Conservation (phyloP, 345 rosid genomes). For the Odontarrhena argentea region DNA sequence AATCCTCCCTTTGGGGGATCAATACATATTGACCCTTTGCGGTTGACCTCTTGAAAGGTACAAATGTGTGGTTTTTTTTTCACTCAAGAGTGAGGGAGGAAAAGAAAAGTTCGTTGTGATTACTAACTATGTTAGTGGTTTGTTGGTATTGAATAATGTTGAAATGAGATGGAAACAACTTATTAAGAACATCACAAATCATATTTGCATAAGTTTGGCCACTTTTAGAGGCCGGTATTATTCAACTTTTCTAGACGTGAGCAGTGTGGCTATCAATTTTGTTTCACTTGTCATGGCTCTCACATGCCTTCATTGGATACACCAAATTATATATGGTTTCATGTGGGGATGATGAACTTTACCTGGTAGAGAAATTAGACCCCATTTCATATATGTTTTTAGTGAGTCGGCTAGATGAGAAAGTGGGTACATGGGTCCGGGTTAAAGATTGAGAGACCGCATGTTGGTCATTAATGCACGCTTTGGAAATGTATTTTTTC, state of each 20-base stretch:
- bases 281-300: too few species aligned
- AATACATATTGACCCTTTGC: slow-evolving; percentile 6
- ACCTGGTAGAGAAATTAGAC: not conserved
- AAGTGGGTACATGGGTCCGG: not conserved
- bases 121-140: not conserved
- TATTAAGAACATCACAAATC: too few species aligned
- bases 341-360: not conserved
- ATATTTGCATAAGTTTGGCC: too few species aligned
- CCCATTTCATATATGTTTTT: not conserved
- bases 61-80: slow-evolving; percentile 1
- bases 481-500: not conserved
- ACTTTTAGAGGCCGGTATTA: too few species aligned
- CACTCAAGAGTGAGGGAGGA: not conserved
- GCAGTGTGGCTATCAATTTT: too few species aligned
- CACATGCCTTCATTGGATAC: not conserved
- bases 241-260: too few species aligned
- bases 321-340: not conserved
- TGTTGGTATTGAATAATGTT: not conserved
- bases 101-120: not conserved
- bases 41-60: too few species aligned
- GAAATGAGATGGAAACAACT: not conserved
- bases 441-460: not conserved
- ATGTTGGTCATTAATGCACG: not conserved
- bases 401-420: not conserved
- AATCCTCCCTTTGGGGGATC: slow-evolving; percentile 11